These are phyloP conservation scores for Candida andamanensis DNA, from an alignment of 805 yeast genomes.

Conservation along the genomic window DNA sequence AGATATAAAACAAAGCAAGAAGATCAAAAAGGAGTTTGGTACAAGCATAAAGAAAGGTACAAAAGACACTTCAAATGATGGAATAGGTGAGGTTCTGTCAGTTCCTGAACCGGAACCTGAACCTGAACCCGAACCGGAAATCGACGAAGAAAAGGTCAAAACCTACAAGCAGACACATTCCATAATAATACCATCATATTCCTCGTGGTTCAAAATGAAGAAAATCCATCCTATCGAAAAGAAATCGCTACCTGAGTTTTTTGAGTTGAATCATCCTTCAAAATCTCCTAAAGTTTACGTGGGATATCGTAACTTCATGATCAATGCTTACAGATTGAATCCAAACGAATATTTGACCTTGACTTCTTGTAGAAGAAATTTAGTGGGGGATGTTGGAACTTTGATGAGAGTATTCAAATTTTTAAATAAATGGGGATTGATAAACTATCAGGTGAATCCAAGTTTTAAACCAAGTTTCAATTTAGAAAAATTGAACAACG, in stretches of 20 bases:
- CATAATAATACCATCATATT: constrained; percentile 80
- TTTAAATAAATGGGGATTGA: constrained; percentile 86
- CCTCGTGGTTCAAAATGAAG: constrained; percentile 78
- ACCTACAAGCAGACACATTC: constrained; percentile 65
- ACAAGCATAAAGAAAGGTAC: no score
- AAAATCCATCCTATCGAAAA: constrained; percentile 73
- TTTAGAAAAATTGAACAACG: constrained; percentile 46
- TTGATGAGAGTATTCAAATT: constrained; percentile 80
- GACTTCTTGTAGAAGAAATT: constrained; percentile 85
- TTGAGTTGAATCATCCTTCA: constrained; percentile 62
- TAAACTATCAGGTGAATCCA: constrained; percentile 87
- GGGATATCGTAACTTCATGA: constrained; percentile 82
- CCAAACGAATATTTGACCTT: constrained; percentile 87
- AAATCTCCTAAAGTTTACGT: constrained; percentile 80
- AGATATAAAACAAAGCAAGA: constrained; percentile 1
- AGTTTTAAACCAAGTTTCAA: constrained; percentile 61
- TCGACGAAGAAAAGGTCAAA: constrained; percentile 14
- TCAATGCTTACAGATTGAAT: constrained; percentile 80
- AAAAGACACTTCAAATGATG: no score
- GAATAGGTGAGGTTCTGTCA: no score
- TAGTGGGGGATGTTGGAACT: constrained; percentile 89
- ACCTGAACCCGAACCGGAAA: constrained; percentile 9
- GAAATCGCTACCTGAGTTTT: constrained; percentile 84
- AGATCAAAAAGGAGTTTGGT: neutral
- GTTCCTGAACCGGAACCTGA: no score